Conservation (phyloP, 345 rosid genomes). For the Boechera stricta region DNA sequence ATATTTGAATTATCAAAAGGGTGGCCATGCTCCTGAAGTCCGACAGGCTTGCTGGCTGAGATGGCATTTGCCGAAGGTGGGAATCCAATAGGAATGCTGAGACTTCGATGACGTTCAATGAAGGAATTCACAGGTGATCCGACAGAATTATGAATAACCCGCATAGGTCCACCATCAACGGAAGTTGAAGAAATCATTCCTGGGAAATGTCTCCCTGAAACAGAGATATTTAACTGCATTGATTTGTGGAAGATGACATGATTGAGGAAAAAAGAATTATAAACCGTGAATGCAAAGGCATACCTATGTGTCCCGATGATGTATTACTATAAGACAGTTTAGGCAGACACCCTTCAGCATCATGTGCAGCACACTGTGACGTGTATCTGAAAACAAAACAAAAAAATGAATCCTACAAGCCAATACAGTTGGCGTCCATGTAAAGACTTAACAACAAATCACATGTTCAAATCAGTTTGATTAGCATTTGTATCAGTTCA, state of each 20-base stretch:
- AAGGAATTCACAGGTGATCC: constrained; percentile 56
- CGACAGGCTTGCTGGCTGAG: constrained; percentile 62
- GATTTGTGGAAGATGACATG: constrained; percentile 24
- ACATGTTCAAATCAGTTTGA: constrained; percentile 22
- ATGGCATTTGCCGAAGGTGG: constrained; percentile 63
- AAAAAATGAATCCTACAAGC: constrained; percentile 27
- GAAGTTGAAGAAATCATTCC: constrained; percentile 53
- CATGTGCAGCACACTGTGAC: constrained; percentile 56
- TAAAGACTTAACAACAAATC: constrained; percentile 23
- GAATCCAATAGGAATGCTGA: constrained; percentile 72
- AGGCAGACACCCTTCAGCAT: constrained; percentile 52
- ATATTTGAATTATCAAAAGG: constrained; percentile 58
- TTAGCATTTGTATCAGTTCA: constrained; percentile 26
- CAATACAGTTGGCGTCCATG: constrained; percentile 16
- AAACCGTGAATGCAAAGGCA: constrained; percentile 28
- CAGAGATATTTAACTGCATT: constrained; percentile 38
- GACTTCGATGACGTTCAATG: constrained; percentile 66
- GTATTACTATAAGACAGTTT: constrained; percentile 54
- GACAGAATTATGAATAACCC: constrained; percentile 53
- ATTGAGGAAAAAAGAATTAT: constrained; percentile 15
- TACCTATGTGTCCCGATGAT: constrained; percentile 60
- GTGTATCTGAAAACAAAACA: constrained; percentile 52
- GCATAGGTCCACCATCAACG: constrained; percentile 64
- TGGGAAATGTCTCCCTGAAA: constrained; percentile 52
- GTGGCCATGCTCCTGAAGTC: constrained; percentile 58